A percentile compares a stretch with the other conserved stretches of the same genome.
phyloP scores from a whole-genome alignment of 2,329 filamentous ascomycete genomes.

The Trichoderma cornu-damae region DNA sequence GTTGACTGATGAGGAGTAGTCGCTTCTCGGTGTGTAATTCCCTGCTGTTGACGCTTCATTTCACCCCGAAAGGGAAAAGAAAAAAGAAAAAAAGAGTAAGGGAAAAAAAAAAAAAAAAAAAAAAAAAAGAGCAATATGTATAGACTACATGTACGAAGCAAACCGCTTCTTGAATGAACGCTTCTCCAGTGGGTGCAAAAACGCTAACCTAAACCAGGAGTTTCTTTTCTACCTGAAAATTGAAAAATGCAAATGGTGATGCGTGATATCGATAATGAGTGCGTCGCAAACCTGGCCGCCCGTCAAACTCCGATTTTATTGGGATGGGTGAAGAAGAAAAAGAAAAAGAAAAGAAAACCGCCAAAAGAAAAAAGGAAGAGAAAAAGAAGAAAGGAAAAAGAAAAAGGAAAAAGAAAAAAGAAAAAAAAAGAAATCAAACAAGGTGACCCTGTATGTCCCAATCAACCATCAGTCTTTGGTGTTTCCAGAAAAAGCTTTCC shows the following conservation, averaged over 20 bases:
- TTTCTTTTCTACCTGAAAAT: slow-evolving; percentile 9
- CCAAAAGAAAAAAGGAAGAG: no score
- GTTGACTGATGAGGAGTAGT: slow-evolving; percentile 3
- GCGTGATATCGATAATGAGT: slow-evolving; percentile 13
- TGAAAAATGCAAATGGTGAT: slow-evolving; percentile 9
- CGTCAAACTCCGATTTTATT: slow-evolving; percentile 6
- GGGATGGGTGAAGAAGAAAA: not conserved
- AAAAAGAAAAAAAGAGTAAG: not conserved
- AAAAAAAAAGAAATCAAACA: not conserved
- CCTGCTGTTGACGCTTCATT: not conserved
- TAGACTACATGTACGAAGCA: slow-evolving; percentile 18
- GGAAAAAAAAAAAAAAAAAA: not conserved
- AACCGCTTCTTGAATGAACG: slow-evolving; percentile 17
- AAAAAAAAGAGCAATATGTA: not conserved
- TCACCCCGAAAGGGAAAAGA: not conserved
- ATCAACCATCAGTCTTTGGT: slow-evolving; percentile 4
- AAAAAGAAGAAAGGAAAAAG: no score
- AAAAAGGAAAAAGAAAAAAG: no score
- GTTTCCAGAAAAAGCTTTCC: slow-evolving; percentile 10
- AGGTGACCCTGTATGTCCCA: slow-evolving; percentile 10
- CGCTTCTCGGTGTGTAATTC: slow-evolving; percentile 3
- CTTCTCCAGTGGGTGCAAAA: slow-evolving; percentile 9
- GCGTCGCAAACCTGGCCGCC: not conserved
- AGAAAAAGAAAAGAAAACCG: no score
- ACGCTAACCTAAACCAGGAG: not conserved